Conservation (phyloP, 805 yeast genomes). For the Kazachstania psychrophila region DNA sequence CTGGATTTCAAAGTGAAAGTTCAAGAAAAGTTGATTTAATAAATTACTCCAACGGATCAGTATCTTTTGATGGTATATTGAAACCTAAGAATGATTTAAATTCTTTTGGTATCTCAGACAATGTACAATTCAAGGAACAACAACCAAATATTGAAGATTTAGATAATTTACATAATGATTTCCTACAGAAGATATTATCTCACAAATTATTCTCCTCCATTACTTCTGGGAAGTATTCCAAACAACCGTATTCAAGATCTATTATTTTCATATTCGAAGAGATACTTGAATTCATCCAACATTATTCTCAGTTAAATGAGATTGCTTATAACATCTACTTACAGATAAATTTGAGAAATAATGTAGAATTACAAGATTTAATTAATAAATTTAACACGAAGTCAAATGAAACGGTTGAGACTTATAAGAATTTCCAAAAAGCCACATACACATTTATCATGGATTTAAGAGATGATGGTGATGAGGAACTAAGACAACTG, state of each 20-base stretch:
- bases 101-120: not conserved
- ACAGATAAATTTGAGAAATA: conserved; percentile 22
- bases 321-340: conserved; percentile 30
- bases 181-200: conserved; percentile 21
- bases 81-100: conserved; percentile 24
- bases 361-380: conserved; percentile 19
- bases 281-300: conserved; percentile 33
- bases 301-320: conserved; percentile 32
- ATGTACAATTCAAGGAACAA: conserved; percentile 1
- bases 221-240: conserved; percentile 31
- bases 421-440: conserved; percentile 38
- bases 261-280: conserved; percentile 31
- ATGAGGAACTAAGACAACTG: conserved; percentile 39
- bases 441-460: conserved; percentile 36
- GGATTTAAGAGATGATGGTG: conserved; percentile 47
- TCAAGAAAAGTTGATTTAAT: conserved; percentile 24
- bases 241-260: conserved; percentile 35
- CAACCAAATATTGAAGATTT: conserved; percentile 42
- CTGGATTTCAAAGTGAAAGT: conserved; percentile 23
- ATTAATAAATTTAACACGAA: conserved; percentile 31
- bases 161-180: conserved; percentile 29
- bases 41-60: conserved; percentile 19
- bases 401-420: conserved; percentile 34
- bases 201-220: conserved; percentile 18
- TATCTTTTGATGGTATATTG: conserved; percentile 23